Base-by-base conservation (phyloP, 169 alveolate species). In the Eimeria falciformis region DNA sequence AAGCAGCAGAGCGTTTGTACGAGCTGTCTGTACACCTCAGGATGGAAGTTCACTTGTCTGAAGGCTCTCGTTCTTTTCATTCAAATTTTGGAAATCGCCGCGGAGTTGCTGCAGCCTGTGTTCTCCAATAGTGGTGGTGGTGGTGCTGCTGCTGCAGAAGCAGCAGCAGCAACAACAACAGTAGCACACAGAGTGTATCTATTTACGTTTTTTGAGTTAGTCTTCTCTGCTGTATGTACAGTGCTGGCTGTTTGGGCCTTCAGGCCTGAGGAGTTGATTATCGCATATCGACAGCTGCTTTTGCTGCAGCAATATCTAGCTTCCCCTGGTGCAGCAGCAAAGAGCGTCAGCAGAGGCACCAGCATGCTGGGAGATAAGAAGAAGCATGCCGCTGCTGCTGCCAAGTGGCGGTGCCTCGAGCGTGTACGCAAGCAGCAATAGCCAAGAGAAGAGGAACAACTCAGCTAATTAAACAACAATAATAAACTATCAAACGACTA, bases 21-120 rank as follows among this genome's bases (percentile, higher is more conserved):
- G 86, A 18, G 37, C 86, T 77, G 86, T 77, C 50, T 47, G 73
- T 53, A 53, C 71, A 25, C 55, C 71, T 53, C 88, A 79, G 88
- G 88, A 5, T 79, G 88, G 88, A 79, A 79, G 43, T 79, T 79
- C 27, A 79, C 73, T 17, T 79, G 88, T 43, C 50, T 79, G 25
- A 79, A 79, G 88, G 88, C 88, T 29, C 88, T 79, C 73, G 88
- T 79, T 18, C 40, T 79, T 79, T 79, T 79, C 88, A 79, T 79
- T 9, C 88, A 79, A 33, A 6, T 79, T 68, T 58, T 79, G 47
- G 88, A 79, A 23, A 68, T 79, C 12, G 88, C 55, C 5, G 88
- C 88, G 88, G 88, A 79, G 43, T 68, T 43, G n/a, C 17, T 79
- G 73, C 88, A 79, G 71, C 88, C 88, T 11, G 18, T 25, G 2